Evolutionary conservation across 306 rosid genomes (phyloP), one percentile per base, ranked within the genome.

Genomic region (Vigna nakashimae): DNA sequence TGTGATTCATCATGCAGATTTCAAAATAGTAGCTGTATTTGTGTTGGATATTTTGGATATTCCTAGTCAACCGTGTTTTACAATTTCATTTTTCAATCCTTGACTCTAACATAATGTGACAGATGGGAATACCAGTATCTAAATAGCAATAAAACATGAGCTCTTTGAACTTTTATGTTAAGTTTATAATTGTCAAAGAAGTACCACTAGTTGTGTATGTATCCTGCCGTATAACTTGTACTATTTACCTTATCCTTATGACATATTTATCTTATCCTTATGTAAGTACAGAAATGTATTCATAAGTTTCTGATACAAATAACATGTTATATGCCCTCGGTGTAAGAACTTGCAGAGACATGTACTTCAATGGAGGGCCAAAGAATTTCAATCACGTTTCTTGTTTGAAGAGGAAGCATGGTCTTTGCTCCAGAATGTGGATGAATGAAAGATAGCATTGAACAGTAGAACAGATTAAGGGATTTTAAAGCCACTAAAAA

Each of bases 161-260:
- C 6, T 36, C 5, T 38, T 40, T 65, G 12, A 38, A 17, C 43
- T 36, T 38, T n/a, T 40, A 63, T 16, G 14, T 14, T 59, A 12
- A 59, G 16, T 62, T 32, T 13, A 62, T 65, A 40, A 65, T 66
- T 42, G 20, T 10, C 22, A 0, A 38, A 42, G 2, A 43, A 11
- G 53, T 22, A 12, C 13, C 10, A 43, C 6, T 42, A 11, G 18
- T 18, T 6, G 16, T 38, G 13, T n/a, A 28, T n/a, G 28, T 13
- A 42, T 42, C 1, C 12, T 42, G 53, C 6, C 71, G 8, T 12
- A 3, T 43, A 36, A 62, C 22, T 0, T 17, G 51, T 40, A 38
- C 17, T 36, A 65, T 65, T 38, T 65, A 65, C 40, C 70, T 38
- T 65, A n/a, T 65, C 30, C 70, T 64, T 17, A 9, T 64, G 48